phyloP scores from a whole-genome alignment of 768 basidiomycete genomes.

The Dentipellis fragilis region DNA sequence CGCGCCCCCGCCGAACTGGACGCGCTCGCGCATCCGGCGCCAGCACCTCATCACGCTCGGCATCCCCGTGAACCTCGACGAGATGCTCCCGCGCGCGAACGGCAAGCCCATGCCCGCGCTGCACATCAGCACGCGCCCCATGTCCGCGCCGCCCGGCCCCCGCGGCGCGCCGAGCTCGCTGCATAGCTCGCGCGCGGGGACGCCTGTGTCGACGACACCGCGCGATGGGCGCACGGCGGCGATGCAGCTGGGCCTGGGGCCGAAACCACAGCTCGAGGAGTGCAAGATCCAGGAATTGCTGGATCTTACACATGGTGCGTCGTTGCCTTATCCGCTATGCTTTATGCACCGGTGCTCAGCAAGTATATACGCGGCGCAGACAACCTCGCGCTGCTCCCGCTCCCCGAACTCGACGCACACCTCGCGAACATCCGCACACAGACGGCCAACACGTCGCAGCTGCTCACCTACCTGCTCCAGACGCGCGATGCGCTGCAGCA shows the following conservation, averaged over 20 bases:
- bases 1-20: slow-evolving; percentile 88
- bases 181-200: slow-evolving; percentile 43
- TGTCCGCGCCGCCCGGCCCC: slow-evolving; percentile 68
- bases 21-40: slow-evolving; percentile 79
- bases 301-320: slow-evolving; percentile 55
- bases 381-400: slow-evolving; percentile 59
- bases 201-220: slow-evolving; percentile 26
- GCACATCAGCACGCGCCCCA: slow-evolving; percentile 73
- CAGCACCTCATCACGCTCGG: slow-evolving; percentile 89
- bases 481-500: slow-evolving; percentile 74
- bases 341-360: not conserved
- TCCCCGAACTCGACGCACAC: slow-evolving; percentile 54
- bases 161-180: slow-evolving; percentile 29
- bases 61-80: slow-evolving; percentile 91
- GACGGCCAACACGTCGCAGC: slow-evolving; percentile 63
- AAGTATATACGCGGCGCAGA: slow-evolving; percentile 33
- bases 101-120: slow-evolving; percentile 66
- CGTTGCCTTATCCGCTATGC: not conserved
- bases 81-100: slow-evolving; percentile 64
- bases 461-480: slow-evolving; percentile 78
- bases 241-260: slow-evolving; percentile 50
- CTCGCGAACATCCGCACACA: slow-evolving; percentile 60
- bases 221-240: slow-evolving; percentile 20
- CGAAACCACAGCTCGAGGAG: slow-evolving; percentile 65
- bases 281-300: slow-evolving; percentile 58